phyloP scores from a whole-genome alignment of 1,139 yeast species.

The Saccharomycopsis hybrid region DNA sequence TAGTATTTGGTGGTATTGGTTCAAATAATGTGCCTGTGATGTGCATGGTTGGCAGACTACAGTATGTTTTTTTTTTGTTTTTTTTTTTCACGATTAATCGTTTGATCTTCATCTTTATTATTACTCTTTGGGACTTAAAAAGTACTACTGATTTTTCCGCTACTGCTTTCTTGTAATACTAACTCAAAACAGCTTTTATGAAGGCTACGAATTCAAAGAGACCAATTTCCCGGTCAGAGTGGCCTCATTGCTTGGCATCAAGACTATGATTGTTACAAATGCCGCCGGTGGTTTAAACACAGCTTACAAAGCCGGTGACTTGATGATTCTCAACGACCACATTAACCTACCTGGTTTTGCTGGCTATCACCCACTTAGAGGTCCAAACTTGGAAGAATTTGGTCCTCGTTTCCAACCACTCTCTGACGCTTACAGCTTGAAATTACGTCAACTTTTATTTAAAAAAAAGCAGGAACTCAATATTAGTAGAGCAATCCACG shows the following conservation, averaged over 20 bases:
- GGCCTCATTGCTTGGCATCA: conserved; percentile 56
- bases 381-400: conserved; percentile 70
- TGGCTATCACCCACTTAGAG: conserved; percentile 82
- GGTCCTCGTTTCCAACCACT: conserved; percentile 88
- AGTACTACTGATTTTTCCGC: conserved; percentile 3
- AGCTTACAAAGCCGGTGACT: conserved; percentile 69
- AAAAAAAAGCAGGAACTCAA: conserved; percentile 45
- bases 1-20: conserved; percentile 75
- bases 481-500: conserved; percentile 60
- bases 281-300: conserved; percentile 90
- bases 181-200: conserved; percentile 46
- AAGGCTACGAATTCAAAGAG: conserved; percentile 75
- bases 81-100: background rate
- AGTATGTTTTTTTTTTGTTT: conserved; percentile 29
- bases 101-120: too few relatives aligned
- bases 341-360: conserved; percentile 86
- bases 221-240: conserved; percentile 85
- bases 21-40: conserved; percentile 67
- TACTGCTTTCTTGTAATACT: too few relatives aligned
- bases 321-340: conserved; percentile 87
- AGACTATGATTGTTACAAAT: conserved; percentile 70
- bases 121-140: background rate
- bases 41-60: conserved; percentile 91
- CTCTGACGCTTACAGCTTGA: conserved; percentile 83
- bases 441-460: conserved; percentile 54